A percentile compares a stretch with the other conserved stretches of the same genome.
These are phyloP conservation scores for Purshia tridentata DNA, from an alignment of 306 rosid species.

Conservation along the genomic window DNA sequence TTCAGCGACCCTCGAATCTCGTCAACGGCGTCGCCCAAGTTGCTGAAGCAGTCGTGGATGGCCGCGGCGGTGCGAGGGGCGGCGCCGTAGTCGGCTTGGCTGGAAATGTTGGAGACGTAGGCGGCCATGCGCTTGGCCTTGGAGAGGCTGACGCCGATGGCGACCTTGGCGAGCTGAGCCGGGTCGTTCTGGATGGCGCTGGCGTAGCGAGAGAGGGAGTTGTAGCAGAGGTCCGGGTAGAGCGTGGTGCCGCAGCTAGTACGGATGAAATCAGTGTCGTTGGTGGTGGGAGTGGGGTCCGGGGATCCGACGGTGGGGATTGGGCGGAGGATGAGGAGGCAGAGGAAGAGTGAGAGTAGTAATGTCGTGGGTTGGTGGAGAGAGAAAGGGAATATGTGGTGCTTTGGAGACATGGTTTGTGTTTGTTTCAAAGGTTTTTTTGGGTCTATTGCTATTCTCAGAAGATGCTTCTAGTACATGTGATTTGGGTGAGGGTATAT, in stretches of 20 bases:
- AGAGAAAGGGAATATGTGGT: too few species aligned
- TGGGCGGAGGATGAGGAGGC: conserved; percentile 1
- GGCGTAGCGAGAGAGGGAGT: conserved; percentile 81
- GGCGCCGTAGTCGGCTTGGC: conserved; percentile 51
- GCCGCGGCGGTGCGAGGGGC: conserved; percentile 55
- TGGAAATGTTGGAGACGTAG: conserved; percentile 61
- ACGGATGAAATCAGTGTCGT: conserved; percentile 66
- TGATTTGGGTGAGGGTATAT: too few species aligned
- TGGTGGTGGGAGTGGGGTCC: not conserved
- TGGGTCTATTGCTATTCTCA: too few species aligned
- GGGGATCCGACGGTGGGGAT: conserved; percentile 18
- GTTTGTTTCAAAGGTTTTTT: not conserved
- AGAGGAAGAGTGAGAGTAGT: not conserved
- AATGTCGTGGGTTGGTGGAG: not conserved
- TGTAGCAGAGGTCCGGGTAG: conserved; percentile 84
- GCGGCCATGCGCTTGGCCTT: conserved; percentile 49
- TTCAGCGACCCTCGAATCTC: conserved; percentile 82
- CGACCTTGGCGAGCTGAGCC: conserved; percentile 75
- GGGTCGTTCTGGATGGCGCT: conserved; percentile 65
- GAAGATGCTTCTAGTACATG: too few species aligned
- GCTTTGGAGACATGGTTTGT: not conserved
- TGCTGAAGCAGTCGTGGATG: conserved; percentile 76
- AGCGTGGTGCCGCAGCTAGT: conserved; percentile 68
- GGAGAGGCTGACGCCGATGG: conserved; percentile 65
- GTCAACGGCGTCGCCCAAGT: conserved; percentile 81